A percentile compares a stretch with the other conserved stretches of the same genome.
Evolutionary conservation across 495 filamentous ascomycete genomes (phyloP).

Genomic region (Aspergillus kassunensis): DNA sequence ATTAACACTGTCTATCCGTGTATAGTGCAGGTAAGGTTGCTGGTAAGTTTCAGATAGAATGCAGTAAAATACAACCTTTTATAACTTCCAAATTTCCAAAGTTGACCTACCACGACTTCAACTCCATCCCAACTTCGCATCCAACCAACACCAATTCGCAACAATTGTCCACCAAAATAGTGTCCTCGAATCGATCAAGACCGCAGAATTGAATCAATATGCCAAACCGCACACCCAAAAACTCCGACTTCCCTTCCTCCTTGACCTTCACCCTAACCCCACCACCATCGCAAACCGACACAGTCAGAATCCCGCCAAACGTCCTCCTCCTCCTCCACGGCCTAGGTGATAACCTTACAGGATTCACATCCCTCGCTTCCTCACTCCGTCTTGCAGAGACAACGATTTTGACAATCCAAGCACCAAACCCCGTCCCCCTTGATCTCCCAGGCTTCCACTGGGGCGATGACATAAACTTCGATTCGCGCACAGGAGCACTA

Average conservation of each 20-base stretch:
- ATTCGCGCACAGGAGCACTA: conserved; percentile 55
- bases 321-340: conserved; percentile 89
- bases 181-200: not conserved
- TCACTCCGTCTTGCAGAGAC: conserved; percentile 79
- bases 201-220: conserved; percentile 24
- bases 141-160: no score
- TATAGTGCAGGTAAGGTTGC: no score
- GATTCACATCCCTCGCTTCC: conserved; percentile 70
- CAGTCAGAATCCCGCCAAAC: conserved; percentile 41
- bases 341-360: conserved; percentile 68
- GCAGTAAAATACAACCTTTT: no score
- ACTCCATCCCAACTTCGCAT: no score
- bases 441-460: conserved; percentile 80
- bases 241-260: conserved; percentile 49
- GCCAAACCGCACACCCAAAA: conserved; percentile 33
- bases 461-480: conserved; percentile 83
- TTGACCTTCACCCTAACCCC: conserved; percentile 45
- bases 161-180: no score
- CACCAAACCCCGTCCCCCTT: conserved; percentile 67
- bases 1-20: no score
- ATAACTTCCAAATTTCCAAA: no score
- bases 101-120: no score
- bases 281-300: conserved; percentile 13
- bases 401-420: conserved; percentile 69
- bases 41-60: no score